phyloP scores from a whole-genome alignment of 2,329 filamentous ascomycete genomes.

The Sclerotiophoma versabilis region DNA sequence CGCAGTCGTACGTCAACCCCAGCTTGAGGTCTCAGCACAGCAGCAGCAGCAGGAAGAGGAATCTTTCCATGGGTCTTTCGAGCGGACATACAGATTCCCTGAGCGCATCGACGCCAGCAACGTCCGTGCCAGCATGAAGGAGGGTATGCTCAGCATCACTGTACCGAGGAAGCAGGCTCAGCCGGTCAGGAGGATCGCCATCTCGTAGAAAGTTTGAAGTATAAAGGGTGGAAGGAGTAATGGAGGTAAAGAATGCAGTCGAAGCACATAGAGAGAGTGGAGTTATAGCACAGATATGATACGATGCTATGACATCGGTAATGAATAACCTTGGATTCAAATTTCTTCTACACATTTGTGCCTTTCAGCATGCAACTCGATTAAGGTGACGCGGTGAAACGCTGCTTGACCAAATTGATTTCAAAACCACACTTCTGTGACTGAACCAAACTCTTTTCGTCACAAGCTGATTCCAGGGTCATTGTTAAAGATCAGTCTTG shows the following conservation, averaged over 20 bases:
- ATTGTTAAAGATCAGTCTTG: not conserved
- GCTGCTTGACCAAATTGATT: too few relatives aligned
- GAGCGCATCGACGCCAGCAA: constrained; percentile 66
- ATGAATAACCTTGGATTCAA: not conserved
- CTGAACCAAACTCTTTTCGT: too few relatives aligned
- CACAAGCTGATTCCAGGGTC: too few relatives aligned
- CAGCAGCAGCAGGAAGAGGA: constrained; percentile 51
- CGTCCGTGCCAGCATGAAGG: constrained; percentile 68
- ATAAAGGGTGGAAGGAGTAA: not conserved
- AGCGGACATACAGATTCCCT: constrained; percentile 73
- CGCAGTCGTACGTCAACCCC: constrained; percentile 26
- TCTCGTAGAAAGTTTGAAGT: constrained; percentile 27
- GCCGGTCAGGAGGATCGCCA: constrained; percentile 36
- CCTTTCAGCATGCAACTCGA: too few relatives aligned
- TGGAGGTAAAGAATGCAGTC: not conserved
- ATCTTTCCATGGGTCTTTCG: constrained; percentile 71
- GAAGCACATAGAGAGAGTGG: constrained; percentile 1
- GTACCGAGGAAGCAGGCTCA: constrained; percentile 66
- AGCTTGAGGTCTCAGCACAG: constrained; percentile 27
- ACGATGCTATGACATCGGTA: constrained; percentile 1
- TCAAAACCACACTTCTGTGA: too few relatives aligned
- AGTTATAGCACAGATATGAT: not conserved
- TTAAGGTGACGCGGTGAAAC: too few relatives aligned
- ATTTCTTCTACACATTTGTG: not conserved
- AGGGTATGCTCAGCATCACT: constrained; percentile 69